Conservation (phyloP, 1,284 basidiomycete genomes). For the Acaromyces ingoldii region DNA sequence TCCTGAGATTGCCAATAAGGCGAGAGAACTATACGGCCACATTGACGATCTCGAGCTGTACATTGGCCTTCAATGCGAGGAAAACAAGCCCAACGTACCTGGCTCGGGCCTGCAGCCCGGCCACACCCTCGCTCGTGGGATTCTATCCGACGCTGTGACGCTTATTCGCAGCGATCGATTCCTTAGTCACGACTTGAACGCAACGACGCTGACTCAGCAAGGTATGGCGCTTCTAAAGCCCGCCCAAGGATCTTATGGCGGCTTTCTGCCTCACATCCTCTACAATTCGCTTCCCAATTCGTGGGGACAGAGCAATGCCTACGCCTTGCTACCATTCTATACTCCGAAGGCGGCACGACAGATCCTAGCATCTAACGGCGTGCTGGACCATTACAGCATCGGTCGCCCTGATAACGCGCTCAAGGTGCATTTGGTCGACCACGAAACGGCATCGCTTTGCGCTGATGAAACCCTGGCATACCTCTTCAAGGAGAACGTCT, state of each 20-base stretch:
- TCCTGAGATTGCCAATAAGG: conserved; percentile 65
- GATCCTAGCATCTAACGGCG: conserved; percentile 63
- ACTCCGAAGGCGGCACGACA: conserved; percentile 55
- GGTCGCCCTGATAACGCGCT: conserved; percentile 45
- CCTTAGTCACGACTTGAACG: conserved; percentile 74
- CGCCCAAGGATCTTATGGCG: conserved; percentile 54
- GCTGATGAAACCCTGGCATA: too few relatives aligned
- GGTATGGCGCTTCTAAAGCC: conserved; percentile 31
- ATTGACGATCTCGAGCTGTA: conserved; percentile 78
- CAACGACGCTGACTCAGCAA: conserved; percentile 65
- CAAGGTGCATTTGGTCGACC: conserved; percentile 47
- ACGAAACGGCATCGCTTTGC: too few relatives aligned
- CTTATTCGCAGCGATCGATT: conserved; percentile 76
- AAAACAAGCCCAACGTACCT: conserved; percentile 68
- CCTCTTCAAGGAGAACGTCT: too few relatives aligned
- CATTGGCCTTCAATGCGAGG: conserved; percentile 57
- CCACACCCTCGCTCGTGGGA: conserved; percentile 79
- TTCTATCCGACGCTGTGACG: conserved; percentile 79
- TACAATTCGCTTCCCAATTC: conserved; percentile 63
- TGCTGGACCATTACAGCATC: conserved; percentile 56
- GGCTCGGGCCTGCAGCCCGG: conserved; percentile 72
- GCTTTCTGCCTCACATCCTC: conserved; percentile 57
- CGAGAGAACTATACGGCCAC: conserved; percentile 58
- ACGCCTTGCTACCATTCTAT: conserved; percentile 81
- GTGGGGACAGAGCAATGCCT: conserved; percentile 55